A percentile compares a stretch with the other conserved stretches of the same genome.
These are phyloP conservation scores for Maudiozyma turicensis DNA, from an alignment of 805 yeast species.

Conservation along the genomic window DNA sequence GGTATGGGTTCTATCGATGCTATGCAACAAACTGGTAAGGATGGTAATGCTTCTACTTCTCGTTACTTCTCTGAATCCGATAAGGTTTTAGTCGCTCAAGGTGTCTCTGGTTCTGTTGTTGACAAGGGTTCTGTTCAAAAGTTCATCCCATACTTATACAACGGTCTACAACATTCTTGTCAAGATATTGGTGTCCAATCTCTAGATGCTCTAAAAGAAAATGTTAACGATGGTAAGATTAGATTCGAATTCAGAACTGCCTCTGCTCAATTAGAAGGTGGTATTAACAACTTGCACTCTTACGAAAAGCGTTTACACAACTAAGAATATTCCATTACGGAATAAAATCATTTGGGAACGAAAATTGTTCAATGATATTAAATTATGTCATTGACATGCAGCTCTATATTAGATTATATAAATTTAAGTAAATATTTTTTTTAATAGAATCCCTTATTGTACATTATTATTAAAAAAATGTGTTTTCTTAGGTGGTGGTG, in stretches of 20 bases:
- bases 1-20: conserved; percentile 99
- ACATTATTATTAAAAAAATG: background rate
- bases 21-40: conserved; percentile 80
- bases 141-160: conserved; percentile 86
- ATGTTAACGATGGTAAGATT: conserved; percentile 57
- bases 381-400: background rate
- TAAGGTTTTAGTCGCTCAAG: conserved; percentile 95
- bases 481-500: background rate
- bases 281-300: conserved; percentile 91
- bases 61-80: conserved; percentile 96
- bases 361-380: too few species aligned
- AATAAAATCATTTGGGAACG: background rate
- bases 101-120: conserved; percentile 93
- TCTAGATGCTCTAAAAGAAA: conserved; percentile 48
- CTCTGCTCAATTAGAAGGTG: conserved; percentile 98
- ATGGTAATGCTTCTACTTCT: conserved; percentile 95
- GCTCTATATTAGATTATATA: background rate
- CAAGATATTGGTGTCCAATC: conserved; percentile 92
- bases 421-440: background rate
- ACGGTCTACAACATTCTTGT: conserved; percentile 96
- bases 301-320: conserved; percentile 96
- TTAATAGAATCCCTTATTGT: background rate
- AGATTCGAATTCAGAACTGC: conserved; percentile 98
- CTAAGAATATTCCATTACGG: conserved; percentile 27
- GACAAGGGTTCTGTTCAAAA: conserved; percentile 94